A percentile compares a stretch with the other conserved stretches of the same genome.
Evolutionary conservation across 2,329 filamentous ascomycete species (phyloP).

Genomic region (Cadophora sp.): DNA sequence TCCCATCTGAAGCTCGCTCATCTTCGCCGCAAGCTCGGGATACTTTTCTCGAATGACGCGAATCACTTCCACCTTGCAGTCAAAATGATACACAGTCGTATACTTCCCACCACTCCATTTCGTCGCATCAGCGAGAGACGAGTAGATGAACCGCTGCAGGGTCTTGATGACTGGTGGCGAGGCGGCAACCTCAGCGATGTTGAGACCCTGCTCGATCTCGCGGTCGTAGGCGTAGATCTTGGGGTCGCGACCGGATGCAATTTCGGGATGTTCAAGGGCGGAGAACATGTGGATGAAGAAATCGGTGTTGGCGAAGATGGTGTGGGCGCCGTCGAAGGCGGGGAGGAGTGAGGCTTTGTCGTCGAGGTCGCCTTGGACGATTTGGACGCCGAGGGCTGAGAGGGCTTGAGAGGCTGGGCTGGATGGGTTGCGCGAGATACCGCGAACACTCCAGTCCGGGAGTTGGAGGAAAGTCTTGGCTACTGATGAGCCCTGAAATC

Average conservation of each 20-base stretch:
- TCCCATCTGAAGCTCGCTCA: constrained; percentile 46
- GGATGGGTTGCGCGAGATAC: constrained; percentile 53
- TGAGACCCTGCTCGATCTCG: constrained; percentile 44
- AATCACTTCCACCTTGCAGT: constrained; percentile 45
- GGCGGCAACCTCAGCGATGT: constrained; percentile 44
- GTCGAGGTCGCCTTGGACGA: constrained; percentile 45
- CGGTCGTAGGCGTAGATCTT: constrained; percentile 34
- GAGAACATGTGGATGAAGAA: constrained; percentile 40
- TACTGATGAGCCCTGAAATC: constrained; percentile 53
- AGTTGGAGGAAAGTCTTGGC: constrained; percentile 52
- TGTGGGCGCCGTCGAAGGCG: constrained; percentile 47
- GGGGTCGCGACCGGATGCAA: constrained; percentile 31
- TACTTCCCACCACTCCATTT: constrained; percentile 48
- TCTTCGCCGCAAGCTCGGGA: constrained; percentile 40
- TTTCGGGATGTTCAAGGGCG: constrained; percentile 23
- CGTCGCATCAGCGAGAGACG: constrained; percentile 39
- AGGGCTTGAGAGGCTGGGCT: constrained; percentile 51
- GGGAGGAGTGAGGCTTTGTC: constrained; percentile 28
- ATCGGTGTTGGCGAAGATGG: constrained; percentile 49
- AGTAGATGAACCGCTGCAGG: constrained; percentile 35
- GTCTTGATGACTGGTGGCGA: constrained; percentile 36
- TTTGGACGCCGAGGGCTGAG: constrained; percentile 49
- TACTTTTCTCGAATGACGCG: constrained; percentile 40
- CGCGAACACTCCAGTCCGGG: constrained; percentile 52
- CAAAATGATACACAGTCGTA: constrained; percentile 47